phyloP scores from a whole-genome alignment of 805 yeast genomes.

The Kazachstania viticola region DNA sequence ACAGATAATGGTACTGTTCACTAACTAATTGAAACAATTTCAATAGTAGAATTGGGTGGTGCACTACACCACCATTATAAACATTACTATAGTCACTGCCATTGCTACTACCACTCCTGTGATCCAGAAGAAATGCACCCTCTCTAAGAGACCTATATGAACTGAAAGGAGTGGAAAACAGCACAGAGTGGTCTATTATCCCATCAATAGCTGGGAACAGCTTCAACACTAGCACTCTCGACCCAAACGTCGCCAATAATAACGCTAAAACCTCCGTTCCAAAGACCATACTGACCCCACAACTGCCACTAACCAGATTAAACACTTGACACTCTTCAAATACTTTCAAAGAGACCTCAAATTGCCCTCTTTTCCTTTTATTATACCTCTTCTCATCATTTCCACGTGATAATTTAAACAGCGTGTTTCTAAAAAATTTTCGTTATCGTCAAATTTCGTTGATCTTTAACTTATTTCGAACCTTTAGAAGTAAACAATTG shows the following conservation, averaged over 20 bases:
- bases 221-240: conserved; percentile 10
- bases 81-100: conserved; percentile 36
- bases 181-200: conserved; percentile 22
- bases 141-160: conserved; percentile 42
- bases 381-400: too few species aligned
- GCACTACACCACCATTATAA: conserved; percentile 77
- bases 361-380: too few species aligned
- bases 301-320: too few species aligned
- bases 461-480: neutral
- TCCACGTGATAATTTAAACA: too few species aligned
- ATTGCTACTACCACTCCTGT: too few species aligned
- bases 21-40: neutral
- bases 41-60: conserved; percentile 67
- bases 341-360: too few species aligned
- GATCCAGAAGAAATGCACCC: conserved; percentile 53
- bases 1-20: neutral
- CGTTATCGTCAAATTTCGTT: too few species aligned
- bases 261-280: too few species aligned
- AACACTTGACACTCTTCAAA: too few species aligned
- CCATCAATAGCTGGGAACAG: conserved; percentile 19
- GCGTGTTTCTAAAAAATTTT: too few species aligned
- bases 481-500: neutral
- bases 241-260: conserved; percentile 2
- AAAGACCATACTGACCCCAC: too few species aligned
- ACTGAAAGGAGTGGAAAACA: conserved; percentile 27